These are phyloP conservation scores for Lunularia cruciata DNA, from an alignment of 225 moss, liverwort and hornwort species.

Conservation along the genomic window DNA sequence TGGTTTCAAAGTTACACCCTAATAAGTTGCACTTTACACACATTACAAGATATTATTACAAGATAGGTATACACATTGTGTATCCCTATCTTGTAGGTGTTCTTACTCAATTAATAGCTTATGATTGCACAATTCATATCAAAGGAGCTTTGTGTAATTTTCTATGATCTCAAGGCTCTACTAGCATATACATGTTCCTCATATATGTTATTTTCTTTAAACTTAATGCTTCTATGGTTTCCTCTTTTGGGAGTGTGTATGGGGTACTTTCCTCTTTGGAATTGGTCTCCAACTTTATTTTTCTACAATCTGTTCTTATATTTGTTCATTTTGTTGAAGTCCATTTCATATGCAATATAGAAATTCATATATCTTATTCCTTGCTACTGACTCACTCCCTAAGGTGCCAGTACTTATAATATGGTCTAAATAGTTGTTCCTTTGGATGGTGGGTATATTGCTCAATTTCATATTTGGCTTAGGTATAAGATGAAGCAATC, in stretches of 20 bases:
- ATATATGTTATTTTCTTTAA: neutral
- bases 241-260: constrained; percentile 62
- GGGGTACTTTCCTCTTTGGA: constrained; percentile 72
- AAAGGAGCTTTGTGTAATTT: too few species aligned
- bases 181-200: neutral
- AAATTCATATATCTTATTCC: too few species aligned
- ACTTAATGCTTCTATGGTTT: neutral
- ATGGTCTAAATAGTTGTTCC: too few species aligned
- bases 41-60: too few species aligned
- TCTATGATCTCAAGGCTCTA: neutral
- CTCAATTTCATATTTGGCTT: constrained; percentile 99
- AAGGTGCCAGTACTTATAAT: too few species aligned
- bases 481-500: constrained; percentile 42
- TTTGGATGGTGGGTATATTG: constrained; percentile 55
- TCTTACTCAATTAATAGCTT: too few species aligned
- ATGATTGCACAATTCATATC: too few species aligned
- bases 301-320: constrained; percentile 50
- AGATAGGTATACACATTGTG: constrained; percentile 98
- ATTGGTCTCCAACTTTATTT: constrained; percentile 89
- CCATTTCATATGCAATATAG: too few species aligned
- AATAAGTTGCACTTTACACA: too few species aligned
- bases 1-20: too few species aligned
- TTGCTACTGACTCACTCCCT: too few species aligned
- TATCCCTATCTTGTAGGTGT: constrained; percentile 90
- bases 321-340: too few species aligned